Percentiles rank a stretch among this genome's conserved stretches.
Conservation (phyloP, 2,329 filamentous ascomycete species). For the Rhynchosporium secalis region DNA sequence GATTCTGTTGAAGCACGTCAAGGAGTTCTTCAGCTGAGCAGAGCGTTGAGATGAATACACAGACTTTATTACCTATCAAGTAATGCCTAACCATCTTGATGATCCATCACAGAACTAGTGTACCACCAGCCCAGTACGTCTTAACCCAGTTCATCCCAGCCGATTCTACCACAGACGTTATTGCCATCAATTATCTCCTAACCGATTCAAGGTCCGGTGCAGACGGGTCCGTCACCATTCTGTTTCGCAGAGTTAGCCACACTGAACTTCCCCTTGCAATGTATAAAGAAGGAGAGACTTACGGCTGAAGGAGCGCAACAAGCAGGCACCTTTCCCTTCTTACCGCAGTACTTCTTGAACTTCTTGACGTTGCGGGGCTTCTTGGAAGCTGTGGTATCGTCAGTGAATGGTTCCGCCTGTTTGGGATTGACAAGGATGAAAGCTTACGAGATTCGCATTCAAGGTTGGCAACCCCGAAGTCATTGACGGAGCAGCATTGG, state of each 20-base stretch:
- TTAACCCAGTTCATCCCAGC: no score
- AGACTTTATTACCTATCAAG: background rate
- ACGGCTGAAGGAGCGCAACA: constrained; percentile 12
- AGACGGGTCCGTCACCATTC: background rate
- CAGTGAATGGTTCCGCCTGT: background rate
- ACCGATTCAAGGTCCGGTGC: background rate
- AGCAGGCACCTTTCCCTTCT: constrained; percentile 1
- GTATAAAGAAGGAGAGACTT: background rate
- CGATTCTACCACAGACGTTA: background rate
- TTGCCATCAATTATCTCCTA: background rate
- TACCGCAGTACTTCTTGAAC: constrained; percentile 9
- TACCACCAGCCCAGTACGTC: no score
- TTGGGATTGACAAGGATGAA: background rate
- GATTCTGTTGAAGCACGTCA: constrained; percentile 46
- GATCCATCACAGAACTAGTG: background rate
- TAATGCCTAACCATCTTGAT: background rate
- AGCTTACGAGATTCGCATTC: background rate
- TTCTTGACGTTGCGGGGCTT: background rate
- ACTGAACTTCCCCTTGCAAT: background rate
- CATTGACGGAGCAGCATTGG: background rate
- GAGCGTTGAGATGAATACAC: background rate
- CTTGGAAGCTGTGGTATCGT: background rate
- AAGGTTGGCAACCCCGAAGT: background rate
- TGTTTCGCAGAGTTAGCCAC: background rate
- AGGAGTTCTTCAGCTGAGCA: constrained; percentile 41